Base-by-base conservation (phyloP, 768 basidiomycete species). In the Asterophora parasitica region DNA sequence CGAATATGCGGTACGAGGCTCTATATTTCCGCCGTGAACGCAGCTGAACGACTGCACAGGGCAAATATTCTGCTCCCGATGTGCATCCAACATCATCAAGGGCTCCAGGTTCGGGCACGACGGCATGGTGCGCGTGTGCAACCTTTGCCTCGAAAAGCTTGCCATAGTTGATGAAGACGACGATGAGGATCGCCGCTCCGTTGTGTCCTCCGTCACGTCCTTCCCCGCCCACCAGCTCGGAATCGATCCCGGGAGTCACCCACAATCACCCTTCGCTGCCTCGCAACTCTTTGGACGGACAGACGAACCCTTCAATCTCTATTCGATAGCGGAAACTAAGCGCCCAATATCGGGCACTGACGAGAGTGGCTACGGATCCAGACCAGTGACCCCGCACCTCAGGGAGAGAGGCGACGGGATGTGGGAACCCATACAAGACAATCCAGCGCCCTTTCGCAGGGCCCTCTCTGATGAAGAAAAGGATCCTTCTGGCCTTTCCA, bases 31-130 rank as follows among this genome's bases (percentile, higher is more conserved):
- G 42, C 4, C 5, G 9, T 13, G 42, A n/a, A 7, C 19, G 26
- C 17, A 41, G 20, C 38, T 44, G 35, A 49, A 30, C 37, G 9
- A 20, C 39, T 44, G 5, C 28, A 50, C 39, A 88, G 94, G 94
- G 27, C 94, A 96, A 65, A 94, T 99, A 63, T 99, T 97, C 63
- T 99, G 96, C 65, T 92, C 91, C 27, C 82, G 92, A 7, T 99
- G 96, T 65, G 93, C 96, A 2, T 94, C 92, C 26, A 95, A 96
- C 58, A 88, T 96, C 56, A 93, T 98, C 65, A 94, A 93, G 55
- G 94, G 92, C 12, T 77, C 83, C 10, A 83, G 93, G 6, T 97
- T 96, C 59, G 93, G 94, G 4, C 86, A 92, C 51, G 88, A 95
- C 44, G 92, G 92, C n/a, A 90, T 89, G 80, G 79, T 99, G 43